Conservation (phyloP, 306 rosid species). For the Clitoria ternatea region DNA sequence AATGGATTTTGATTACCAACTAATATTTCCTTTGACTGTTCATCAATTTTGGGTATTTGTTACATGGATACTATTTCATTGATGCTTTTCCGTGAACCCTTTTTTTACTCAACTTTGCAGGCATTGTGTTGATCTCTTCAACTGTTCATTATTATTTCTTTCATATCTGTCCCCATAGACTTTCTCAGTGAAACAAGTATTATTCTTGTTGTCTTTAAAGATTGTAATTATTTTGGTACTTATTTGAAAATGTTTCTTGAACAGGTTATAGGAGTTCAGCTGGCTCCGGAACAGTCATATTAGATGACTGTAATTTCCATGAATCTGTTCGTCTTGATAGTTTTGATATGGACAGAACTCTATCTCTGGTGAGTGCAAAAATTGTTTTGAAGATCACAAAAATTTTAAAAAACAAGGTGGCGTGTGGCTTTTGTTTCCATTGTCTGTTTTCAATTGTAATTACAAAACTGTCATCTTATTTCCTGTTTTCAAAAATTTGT, state of each 20-base stretch:
- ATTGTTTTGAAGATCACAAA: not conserved
- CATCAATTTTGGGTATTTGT: not conserved
- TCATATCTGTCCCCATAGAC: not conserved
- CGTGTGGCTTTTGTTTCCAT: too few relatives aligned
- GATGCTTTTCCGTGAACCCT: not conserved
- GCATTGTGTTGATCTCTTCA: constrained; percentile 9
- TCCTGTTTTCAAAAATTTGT: too few relatives aligned
- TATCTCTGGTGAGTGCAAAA: constrained; percentile 59
- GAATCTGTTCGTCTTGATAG: constrained; percentile 84
- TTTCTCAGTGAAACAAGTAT: constrained; percentile 14
- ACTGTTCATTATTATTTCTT: constrained; percentile 2
- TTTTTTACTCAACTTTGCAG: not conserved
- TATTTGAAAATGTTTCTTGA: constrained; percentile 25
- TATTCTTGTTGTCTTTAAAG: constrained; percentile 18
- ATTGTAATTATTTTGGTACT: constrained; percentile 12
- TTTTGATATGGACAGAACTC: constrained; percentile 66
- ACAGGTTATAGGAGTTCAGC: constrained; percentile 66
- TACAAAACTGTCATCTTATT: too few relatives aligned
- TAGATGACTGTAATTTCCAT: constrained; percentile 91
- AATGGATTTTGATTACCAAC: constrained; percentile 12
- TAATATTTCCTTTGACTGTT: not conserved
- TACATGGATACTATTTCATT: too few relatives aligned
- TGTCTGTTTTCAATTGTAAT: too few relatives aligned
- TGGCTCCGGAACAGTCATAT: constrained; percentile 66
- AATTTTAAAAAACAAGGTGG: not conserved